A percentile compares a stretch with the other conserved stretches of the same genome.
Conservation (phyloP, 2,329 filamentous ascomycete species). For the Xylogone sp. region DNA sequence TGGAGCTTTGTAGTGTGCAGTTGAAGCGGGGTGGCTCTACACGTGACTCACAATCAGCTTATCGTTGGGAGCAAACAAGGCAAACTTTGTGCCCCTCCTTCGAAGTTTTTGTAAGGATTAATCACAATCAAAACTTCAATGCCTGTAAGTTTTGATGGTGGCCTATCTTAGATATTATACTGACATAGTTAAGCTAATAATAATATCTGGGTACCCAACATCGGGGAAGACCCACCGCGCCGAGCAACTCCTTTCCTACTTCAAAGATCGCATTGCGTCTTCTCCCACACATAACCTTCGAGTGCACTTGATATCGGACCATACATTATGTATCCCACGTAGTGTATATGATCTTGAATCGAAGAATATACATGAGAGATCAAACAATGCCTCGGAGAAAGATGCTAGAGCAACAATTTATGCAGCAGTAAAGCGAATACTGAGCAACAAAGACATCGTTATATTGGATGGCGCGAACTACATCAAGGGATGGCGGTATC, state of each 20-base stretch:
- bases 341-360: constrained; percentile 65
- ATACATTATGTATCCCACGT: constrained; percentile 65
- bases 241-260: constrained; percentile 61
- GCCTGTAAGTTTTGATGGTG: background rate
- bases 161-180: no score
- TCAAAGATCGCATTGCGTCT: constrained; percentile 48
- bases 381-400: constrained; percentile 74
- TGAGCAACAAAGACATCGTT: constrained; percentile 71
- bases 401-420: constrained; percentile 74
- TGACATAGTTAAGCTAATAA: constrained; percentile 65
- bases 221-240: constrained; percentile 67
- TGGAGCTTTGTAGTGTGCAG: no score
- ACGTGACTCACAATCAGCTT: background rate
- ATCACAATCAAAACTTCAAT: background rate
- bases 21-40: no score
- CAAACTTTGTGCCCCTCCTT: background rate
- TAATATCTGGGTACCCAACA: constrained; percentile 62
- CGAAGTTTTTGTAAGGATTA: background rate
- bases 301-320: constrained; percentile 71
- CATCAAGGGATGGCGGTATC: constrained; percentile 87
- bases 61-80: background rate
- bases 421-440: constrained; percentile 72
- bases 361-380: constrained; percentile 57
- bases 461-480: constrained; percentile 80
- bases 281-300: constrained; percentile 44